Evolutionary conservation across 345 rosid genomes (phyloP).

Genomic region (Brassica carinata): DNA sequence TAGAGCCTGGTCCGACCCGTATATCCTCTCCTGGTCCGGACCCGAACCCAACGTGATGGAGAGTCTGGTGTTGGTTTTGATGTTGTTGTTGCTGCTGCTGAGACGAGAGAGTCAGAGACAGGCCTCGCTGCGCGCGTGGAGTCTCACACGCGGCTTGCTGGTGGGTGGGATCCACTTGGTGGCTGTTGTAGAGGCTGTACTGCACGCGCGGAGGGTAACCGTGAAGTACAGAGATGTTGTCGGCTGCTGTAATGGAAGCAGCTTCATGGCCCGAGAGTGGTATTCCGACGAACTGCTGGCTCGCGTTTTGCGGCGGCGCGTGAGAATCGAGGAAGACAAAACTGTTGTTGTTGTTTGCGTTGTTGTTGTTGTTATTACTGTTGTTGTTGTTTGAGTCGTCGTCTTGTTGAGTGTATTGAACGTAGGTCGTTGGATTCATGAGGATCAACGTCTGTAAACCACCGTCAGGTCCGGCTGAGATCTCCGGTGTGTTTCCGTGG

Average conservation of each 20-base stretch:
- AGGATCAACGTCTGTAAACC: slow-evolving; percentile 93
- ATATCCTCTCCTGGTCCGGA: slow-evolving; percentile 59
- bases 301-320: slow-evolving; percentile 49
- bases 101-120: slow-evolving; percentile 85
- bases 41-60: slow-evolving; percentile 49
- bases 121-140: slow-evolving; percentile 77
- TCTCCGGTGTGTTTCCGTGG: slow-evolving; percentile 77
- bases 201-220: slow-evolving; percentile 75
- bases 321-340: slow-evolving; percentile 46
- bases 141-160: slow-evolving; percentile 61
- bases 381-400: slow-evolving; percentile 42
- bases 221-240: slow-evolving; percentile 63
- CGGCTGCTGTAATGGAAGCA: slow-evolving; percentile 51
- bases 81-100: slow-evolving; percentile 74
- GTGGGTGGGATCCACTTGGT: slow-evolving; percentile 49
- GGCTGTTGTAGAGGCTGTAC: slow-evolving; percentile 71
- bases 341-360: slow-evolving; percentile 54
- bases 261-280: slow-evolving; percentile 57
- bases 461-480: slow-evolving; percentile 67
- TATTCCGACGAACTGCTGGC: slow-evolving; percentile 86
- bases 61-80: slow-evolving; percentile 22
- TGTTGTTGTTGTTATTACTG: slow-evolving; percentile 33
- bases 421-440: slow-evolving; percentile 90
- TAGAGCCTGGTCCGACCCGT: slow-evolving; percentile 57
- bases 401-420: slow-evolving; percentile 71